These are phyloP conservation scores for Ustilago crameri DNA, from an alignment of 1,284 basidiomycete genomes.

Conservation along the genomic window DNA sequence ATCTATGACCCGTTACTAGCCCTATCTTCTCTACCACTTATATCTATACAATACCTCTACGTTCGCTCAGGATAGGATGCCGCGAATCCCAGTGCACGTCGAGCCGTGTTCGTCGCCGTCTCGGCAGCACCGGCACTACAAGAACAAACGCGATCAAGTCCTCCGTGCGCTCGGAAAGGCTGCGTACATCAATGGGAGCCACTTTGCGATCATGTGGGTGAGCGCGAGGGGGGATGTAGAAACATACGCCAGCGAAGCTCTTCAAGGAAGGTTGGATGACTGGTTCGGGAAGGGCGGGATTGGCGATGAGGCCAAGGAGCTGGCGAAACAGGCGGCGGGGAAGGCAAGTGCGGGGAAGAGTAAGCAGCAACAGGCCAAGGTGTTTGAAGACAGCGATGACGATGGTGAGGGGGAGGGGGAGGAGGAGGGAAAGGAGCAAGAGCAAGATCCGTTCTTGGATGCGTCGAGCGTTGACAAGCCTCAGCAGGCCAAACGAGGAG, in stretches of 20 bases:
- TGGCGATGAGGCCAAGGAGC: constrained; percentile 55
- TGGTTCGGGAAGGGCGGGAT: constrained; percentile 64
- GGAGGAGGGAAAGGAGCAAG: background rate
- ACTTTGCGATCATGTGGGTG: constrained; percentile 73
- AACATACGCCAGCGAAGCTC: constrained; percentile 71
- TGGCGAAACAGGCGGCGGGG: constrained; percentile 24
- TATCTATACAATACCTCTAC: too few species aligned
- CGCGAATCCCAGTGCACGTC: constrained; percentile 72
- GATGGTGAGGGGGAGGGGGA: background rate
- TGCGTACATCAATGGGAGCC: constrained; percentile 71
- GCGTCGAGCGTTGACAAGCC: background rate
- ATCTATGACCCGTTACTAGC: too few species aligned
- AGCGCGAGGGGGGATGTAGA: constrained; percentile 72
- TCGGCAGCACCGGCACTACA: constrained; percentile 72
- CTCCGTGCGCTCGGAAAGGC: constrained; percentile 71
- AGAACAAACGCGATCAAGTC: constrained; percentile 72
- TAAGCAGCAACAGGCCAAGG: background rate
- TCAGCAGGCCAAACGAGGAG: background rate
- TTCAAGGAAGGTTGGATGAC: constrained; percentile 57
- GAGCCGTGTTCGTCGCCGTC: constrained; percentile 72
- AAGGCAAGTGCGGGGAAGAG: background rate
- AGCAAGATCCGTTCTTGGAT: constrained; percentile 11
- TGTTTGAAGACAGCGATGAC: constrained; percentile 26
- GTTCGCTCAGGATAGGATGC: too few species aligned
- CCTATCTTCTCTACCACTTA: background rate